Conservation (phyloP, 192 early-diverging fungal species). For the Podila epicladia region DNA sequence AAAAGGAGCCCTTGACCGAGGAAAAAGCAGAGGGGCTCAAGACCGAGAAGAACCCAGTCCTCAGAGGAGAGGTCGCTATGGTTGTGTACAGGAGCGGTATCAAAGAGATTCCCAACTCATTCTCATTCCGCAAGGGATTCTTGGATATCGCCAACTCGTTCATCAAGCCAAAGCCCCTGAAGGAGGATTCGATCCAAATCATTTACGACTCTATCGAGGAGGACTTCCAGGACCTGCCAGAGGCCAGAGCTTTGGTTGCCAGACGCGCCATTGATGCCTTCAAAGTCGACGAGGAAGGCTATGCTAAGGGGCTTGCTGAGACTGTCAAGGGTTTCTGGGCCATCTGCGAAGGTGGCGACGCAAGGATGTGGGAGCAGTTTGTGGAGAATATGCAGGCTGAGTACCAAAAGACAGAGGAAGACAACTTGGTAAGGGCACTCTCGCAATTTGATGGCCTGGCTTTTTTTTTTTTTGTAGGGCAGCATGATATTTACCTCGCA, state of each 20-base stretch:
- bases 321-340: constrained; percentile 60
- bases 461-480: constrained; percentile 5
- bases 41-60: constrained; percentile 69
- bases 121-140: constrained; percentile 81
- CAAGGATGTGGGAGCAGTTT: constrained; percentile 72
- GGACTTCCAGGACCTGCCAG: constrained; percentile 67
- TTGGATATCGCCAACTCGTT: constrained; percentile 70
- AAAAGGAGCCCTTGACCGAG: constrained; percentile 43
- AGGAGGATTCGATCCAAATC: constrained; percentile 31
- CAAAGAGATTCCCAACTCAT: constrained; percentile 70
- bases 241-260: constrained; percentile 64
- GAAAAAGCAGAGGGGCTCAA: constrained; percentile 59
- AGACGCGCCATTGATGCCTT: constrained; percentile 65
- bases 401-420: constrained; percentile 54
- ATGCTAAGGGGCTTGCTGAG: constrained; percentile 58
- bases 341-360: constrained; percentile 40
- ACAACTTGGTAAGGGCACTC: constrained; percentile 61
- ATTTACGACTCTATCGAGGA: constrained; percentile 58
- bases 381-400: constrained; percentile 67
- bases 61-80: constrained; percentile 78
- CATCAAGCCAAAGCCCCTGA: constrained; percentile 53
- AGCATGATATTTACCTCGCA: not conserved
- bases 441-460: not conserved
- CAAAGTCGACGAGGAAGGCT: constrained; percentile 56
- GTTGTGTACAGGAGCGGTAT: constrained; percentile 87